Evolutionary conservation across 352 stramenopile genomes (phyloP), one percentile per base, ranked within the genome.

Genomic region (Phytophthora hibernalis): DNA sequence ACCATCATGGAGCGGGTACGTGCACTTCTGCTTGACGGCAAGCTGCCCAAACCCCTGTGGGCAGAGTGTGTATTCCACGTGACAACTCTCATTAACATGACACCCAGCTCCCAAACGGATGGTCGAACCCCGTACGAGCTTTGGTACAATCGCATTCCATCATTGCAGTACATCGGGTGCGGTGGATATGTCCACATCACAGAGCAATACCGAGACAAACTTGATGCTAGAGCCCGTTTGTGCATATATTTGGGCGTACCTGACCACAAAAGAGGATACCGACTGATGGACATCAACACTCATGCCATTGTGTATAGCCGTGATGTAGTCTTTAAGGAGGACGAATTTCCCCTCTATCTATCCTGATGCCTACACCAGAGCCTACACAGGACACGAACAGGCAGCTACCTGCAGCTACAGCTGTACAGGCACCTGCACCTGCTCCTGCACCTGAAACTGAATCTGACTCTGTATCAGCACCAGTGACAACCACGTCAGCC

Each of bases 21-120:
- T 13, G 54, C 40, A 4, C 21, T 61, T 11, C n/a, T n/a, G n/a
- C 54, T 61, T 1, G 54, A 61, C 21, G 54, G 40, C 8, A 53
- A 53, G 7, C 42, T 61, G 5, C 40, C 54, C 5, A n/a, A n/a
- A n/a, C n/a, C n/a, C n/a, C n/a, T n/a, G n/a, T n/a, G n/a, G 60
- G 44, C 60, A 12, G 24, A 55, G 5, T 61, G 47, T 30, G 9
- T 31, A 1, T 52, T 0, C 13, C 30, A 64, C 37, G 37, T 68
- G 13, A 65, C 44, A 2, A 69, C 68, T 28, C 5, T 64, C 20
- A 65, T 63, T 2, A 54, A 61, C 16, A 53, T 53, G 42, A 61
- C 30, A 7, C 54, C 54, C 5, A 54, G 54, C n/a, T 21, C 21
- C 6, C 53, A 45, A 6, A 61, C 54, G 5, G 13, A 53, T 7